phyloP scores from a whole-genome alignment of 805 yeast genomes.

The Cyberlindnera maclurae region DNA sequence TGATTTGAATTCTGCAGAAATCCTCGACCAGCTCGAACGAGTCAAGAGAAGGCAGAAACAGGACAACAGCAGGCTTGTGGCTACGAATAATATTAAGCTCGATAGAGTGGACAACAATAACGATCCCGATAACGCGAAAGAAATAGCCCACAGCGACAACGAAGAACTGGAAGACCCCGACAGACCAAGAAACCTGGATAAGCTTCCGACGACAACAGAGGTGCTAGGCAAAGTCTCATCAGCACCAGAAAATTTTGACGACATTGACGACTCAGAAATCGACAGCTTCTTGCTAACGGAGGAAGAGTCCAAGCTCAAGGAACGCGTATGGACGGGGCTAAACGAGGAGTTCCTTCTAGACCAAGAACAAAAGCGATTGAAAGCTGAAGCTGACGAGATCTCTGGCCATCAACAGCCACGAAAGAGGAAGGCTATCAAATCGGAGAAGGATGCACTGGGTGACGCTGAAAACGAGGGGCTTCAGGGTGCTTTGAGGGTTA shows the following conservation, averaged over 20 bases:
- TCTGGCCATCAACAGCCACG: constrained; percentile 66
- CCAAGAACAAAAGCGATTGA: constrained; percentile 77
- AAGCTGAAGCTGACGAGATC: constrained; percentile 78
- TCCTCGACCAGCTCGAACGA: constrained; percentile 23
- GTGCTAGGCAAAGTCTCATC: constrained; percentile 48
- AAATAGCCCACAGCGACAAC: constrained; percentile 12
- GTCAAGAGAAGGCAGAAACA: constrained; percentile 22
- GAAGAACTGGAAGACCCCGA: constrained; percentile 30
- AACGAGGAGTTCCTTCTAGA: constrained; percentile 81
- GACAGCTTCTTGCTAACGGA: constrained; percentile 51
- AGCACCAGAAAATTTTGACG: constrained; percentile 57
- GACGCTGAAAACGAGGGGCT: constrained; percentile 28
- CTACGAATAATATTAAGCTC: constrained; percentile 14
- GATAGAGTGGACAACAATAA: background rate
- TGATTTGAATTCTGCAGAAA: constrained; percentile 20
- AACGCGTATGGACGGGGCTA: constrained; percentile 81
- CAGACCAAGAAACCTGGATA: constrained; percentile 48
- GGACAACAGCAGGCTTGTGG: constrained; percentile 12
- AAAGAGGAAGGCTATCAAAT: constrained; percentile 34
- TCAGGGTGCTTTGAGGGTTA: constrained; percentile 37
- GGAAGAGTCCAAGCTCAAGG: constrained; percentile 69
- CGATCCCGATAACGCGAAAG: constrained; percentile 3
- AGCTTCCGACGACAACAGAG: constrained; percentile 52
- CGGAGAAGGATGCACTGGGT: constrained; percentile 27
- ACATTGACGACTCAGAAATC: constrained; percentile 80